A percentile compares a stretch with the other conserved stretches of the same genome.
Evolutionary conservation across 306 rosid genomes (phyloP).

Genomic region (Quercus ilex): DNA sequence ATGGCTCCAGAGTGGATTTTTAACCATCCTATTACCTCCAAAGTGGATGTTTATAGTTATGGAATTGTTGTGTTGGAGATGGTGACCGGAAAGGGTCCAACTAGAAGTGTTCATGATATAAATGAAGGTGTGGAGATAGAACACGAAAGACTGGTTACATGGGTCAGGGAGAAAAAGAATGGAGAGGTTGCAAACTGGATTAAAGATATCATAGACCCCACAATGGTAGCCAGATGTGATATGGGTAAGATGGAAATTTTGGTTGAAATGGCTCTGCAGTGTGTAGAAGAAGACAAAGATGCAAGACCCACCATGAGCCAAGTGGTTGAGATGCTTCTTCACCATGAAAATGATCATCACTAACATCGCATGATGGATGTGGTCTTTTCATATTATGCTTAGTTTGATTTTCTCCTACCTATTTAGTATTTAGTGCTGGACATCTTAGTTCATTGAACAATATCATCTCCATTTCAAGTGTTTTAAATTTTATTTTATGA

Average conservation of each 20-base stretch:
- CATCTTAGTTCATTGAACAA: too few relatives aligned
- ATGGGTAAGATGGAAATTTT: conserved; percentile 30
- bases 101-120: neutral
- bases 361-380: neutral
- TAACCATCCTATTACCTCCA: conserved; percentile 50
- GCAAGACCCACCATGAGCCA: conserved; percentile 65
- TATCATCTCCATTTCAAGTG: too few relatives aligned
- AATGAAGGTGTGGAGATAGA: conserved; percentile 20
- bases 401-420: neutral
- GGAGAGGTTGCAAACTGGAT: conserved; percentile 25
- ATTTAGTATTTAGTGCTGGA: too few relatives aligned
- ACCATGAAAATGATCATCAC: conserved; percentile 1
- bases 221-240: conserved; percentile 26
- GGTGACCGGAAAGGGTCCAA: conserved; percentile 41
- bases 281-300: conserved; percentile 54
- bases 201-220: conserved; percentile 34
- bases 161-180: conserved; percentile 34
- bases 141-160: conserved; percentile 31
- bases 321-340: conserved; percentile 38
- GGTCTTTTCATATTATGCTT: neutral
- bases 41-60: conserved; percentile 63
- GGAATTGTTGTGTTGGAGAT: conserved; percentile 66
- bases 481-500: too few relatives aligned
- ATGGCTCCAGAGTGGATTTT: conserved; percentile 73
- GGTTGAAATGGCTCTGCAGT: conserved; percentile 37